Percentiles rank a stretch among this genome's conserved stretches.
phyloP scores from a whole-genome alignment of 2,329 filamentous ascomycete genomes.

The Trichoderma asperellum region DNA sequence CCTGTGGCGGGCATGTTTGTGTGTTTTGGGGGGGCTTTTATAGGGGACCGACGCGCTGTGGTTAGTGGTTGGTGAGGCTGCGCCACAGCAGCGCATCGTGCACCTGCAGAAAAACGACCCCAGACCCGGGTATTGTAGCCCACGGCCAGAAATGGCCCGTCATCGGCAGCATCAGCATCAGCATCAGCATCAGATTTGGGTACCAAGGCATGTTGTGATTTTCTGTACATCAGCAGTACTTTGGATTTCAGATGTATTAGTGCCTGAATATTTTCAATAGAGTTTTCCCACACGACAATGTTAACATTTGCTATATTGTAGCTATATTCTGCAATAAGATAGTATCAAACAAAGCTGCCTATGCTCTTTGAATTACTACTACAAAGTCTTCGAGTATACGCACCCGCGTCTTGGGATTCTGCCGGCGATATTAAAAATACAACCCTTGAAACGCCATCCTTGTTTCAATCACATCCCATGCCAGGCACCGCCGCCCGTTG shows the following conservation, averaged over 20 bases:
- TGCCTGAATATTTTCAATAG: not conserved
- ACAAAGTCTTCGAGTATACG: too few relatives aligned
- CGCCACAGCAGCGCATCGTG: not conserved
- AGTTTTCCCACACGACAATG: not conserved
- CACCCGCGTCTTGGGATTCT: not conserved
- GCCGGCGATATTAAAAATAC: conserved; percentile 3
- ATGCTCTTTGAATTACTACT: not conserved
- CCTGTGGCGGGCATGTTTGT: not conserved
- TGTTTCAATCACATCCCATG: conserved; percentile 5
- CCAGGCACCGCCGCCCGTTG: conserved; percentile 14
- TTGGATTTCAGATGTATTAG: not conserved
- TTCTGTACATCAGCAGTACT: not conserved
- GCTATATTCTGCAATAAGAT: not conserved
- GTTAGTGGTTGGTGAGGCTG: not conserved
- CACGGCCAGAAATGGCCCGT: not conserved
- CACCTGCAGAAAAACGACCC: not conserved
- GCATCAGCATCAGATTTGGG: not conserved
- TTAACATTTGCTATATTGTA: too few relatives aligned
- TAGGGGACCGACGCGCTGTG: not conserved
- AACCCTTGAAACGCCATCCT: conserved; percentile 21
- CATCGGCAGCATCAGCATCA: not conserved
- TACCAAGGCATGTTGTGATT: not conserved
- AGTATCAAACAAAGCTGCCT: not conserved
- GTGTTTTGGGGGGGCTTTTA: not conserved
- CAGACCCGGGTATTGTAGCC: not conserved